These are phyloP conservation scores for Boletus subluridellus DNA, from an alignment of 1,284 basidiomycete species.

Conservation along the genomic window DNA sequence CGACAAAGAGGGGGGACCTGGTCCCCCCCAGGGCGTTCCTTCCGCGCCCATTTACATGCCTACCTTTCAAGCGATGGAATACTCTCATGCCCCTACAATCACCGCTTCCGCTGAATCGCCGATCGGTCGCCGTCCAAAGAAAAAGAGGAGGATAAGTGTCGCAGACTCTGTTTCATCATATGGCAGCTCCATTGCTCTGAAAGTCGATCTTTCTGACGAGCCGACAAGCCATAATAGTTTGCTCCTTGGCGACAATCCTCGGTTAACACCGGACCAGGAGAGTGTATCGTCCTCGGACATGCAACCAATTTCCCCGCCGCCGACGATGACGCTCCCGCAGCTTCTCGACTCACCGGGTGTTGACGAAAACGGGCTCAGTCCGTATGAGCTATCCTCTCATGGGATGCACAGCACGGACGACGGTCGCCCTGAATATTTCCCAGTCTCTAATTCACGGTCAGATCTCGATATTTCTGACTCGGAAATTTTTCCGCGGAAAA, in stretches of 20 bases:
- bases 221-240: constrained; percentile 17
- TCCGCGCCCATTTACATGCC: constrained; percentile 42
- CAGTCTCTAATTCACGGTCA: constrained; percentile 42
- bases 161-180: constrained; percentile 36
- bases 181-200: constrained; percentile 29
- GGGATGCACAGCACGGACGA: constrained; percentile 25
- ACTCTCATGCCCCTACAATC: constrained; percentile 37
- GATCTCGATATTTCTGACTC: constrained; percentile 34
- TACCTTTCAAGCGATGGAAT: constrained; percentile 48
- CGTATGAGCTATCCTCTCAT: constrained; percentile 30
- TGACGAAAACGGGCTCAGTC: constrained; percentile 25
- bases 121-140: constrained; percentile 30
- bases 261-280: constrained; percentile 34
- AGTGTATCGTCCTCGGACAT: constrained; percentile 37
- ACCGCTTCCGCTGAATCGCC: constrained; percentile 30
- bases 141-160: constrained; percentile 37
- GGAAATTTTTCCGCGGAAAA: constrained; percentile 28
- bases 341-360: constrained; percentile 26
- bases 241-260: constrained; percentile 30
- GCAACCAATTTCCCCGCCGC: constrained; percentile 35
- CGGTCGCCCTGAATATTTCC: constrained; percentile 37
- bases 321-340: constrained; percentile 31
- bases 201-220: constrained; percentile 28
- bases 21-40: constrained; percentile 26
- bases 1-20: constrained; percentile 36